phyloP scores from a whole-genome alignment of 495 filamentous ascomycete species.

The Aspergillus avenaceus region DNA sequence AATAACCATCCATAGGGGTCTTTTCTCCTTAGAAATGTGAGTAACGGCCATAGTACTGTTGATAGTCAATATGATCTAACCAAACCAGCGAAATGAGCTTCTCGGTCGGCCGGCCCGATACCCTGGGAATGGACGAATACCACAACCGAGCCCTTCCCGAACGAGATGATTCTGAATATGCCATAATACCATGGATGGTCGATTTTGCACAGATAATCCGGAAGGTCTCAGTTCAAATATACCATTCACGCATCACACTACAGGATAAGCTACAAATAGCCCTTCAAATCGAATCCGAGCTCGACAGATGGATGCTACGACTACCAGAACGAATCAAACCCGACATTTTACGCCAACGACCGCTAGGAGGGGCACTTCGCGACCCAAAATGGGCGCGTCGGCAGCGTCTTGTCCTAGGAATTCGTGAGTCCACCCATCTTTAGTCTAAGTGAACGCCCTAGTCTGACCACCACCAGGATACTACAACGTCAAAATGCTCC shows the following conservation, averaged over 20 bases:
- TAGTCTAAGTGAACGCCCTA: neutral
- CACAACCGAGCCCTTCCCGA: slow-evolving; percentile 37
- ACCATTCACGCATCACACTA: slow-evolving; percentile 35
- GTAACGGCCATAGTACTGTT: too few relatives aligned
- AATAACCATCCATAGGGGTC: slow-evolving; percentile 21
- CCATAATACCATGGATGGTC: slow-evolving; percentile 42
- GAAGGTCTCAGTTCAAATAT: slow-evolving; percentile 39
- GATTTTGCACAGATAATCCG: slow-evolving; percentile 39
- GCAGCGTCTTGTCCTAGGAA: slow-evolving; percentile 34
- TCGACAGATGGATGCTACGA: slow-evolving; percentile 33
- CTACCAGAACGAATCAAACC: slow-evolving; percentile 33
- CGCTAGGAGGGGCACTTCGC: slow-evolving; percentile 24
- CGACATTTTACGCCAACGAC: slow-evolving; percentile 20
- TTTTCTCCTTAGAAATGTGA: slow-evolving; percentile 41
- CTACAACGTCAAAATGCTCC: slow-evolving; percentile 39
- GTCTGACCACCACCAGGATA: slow-evolving; percentile 20
- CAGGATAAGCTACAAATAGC: slow-evolving; percentile 35
- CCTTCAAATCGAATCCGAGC: slow-evolving; percentile 33
- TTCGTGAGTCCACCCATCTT: slow-evolving; percentile 20
- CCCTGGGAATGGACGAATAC: slow-evolving; percentile 41
- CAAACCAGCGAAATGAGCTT: slow-evolving; percentile 44
- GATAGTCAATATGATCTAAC: too few relatives aligned
- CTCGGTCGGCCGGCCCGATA: slow-evolving; percentile 38
- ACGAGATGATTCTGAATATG: slow-evolving; percentile 35
- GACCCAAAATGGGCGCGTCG: slow-evolving; percentile 39